Conservation (phyloP, 768 basidiomycete species). For the Pholiota conissans region DNA sequence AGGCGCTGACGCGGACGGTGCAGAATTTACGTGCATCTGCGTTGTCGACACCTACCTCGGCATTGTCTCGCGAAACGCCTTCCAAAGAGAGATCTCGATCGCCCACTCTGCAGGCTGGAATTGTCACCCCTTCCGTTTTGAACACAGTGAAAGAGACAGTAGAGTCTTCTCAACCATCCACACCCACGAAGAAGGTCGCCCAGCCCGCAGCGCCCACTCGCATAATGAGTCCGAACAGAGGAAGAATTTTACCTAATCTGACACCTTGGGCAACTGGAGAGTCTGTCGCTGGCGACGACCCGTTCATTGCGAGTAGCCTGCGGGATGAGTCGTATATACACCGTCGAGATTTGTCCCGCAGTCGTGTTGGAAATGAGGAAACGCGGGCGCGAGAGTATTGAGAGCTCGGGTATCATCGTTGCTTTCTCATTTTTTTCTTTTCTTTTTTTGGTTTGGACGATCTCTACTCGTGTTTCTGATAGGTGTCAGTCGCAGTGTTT, state of each 20-base stretch:
- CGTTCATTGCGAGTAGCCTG: constrained; percentile 34
- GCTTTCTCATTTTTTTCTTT: background rate
- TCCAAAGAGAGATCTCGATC: background rate
- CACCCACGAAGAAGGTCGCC: background rate
- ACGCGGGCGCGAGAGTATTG: constrained; percentile 26
- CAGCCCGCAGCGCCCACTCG: background rate
- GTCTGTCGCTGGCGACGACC: constrained; percentile 26
- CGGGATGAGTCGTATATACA: constrained; percentile 35
- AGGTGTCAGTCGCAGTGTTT: too few species aligned
- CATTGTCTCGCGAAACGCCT: background rate
- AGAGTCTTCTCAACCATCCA: background rate
- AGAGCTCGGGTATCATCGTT: background rate
- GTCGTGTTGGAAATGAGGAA: constrained; percentile 10
- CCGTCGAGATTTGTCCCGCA: constrained; percentile 16
- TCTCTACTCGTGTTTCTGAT: too few species aligned
- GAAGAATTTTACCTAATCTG: constrained; percentile 19
- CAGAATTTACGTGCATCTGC: constrained; percentile 41
- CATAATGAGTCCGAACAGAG: constrained; percentile 11
- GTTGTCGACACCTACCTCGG: constrained; percentile 12
- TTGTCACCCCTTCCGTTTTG: background rate
- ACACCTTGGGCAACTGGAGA: constrained; percentile 28
- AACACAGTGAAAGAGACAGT: background rate
- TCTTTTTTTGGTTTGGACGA: background rate
- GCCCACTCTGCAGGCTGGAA: background rate
- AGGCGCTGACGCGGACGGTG: constrained; percentile 53